Base-by-base conservation (phyloP, 306 rosid species). In the Vigna angularis region DNA sequence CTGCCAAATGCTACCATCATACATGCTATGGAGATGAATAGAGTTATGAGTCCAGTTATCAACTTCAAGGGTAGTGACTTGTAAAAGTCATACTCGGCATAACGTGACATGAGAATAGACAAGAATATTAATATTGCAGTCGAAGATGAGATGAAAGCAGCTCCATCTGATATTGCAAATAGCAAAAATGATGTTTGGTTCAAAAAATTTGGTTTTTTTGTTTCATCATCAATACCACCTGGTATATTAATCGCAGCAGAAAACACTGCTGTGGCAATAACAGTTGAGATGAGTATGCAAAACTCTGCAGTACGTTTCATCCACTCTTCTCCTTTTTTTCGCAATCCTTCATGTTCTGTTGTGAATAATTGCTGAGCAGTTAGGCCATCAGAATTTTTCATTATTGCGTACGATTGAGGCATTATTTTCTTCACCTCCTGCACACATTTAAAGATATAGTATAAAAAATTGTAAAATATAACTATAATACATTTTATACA, bases 381-480 rank as follows among this genome's bases (percentile, higher is more conserved):
- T 51, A 58, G 1, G 0, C 20, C 58, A 3, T 77, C 2, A 0
- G 4, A 4, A 42, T 85, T 89, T 71, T 44, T 63, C 81, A 18
- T 20, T 22, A 49, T 85, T 58, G 57, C 61, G 2, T 1, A 34
- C 1, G 51, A 36, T 18, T 85, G 82, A 7, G 15, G 83, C 59
- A 86, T 76, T 20, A 87, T 80, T 72, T 77, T 86, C 66, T 77
- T 62, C 2, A 91, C 89, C 82, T 87, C 89, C 87, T 89, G 18
- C 6, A 6, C 59, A 8, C 15, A 18, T 61, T 61, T 6, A 61
- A 28, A 2, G 15, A n/a, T 61, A 20, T 61, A 4, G 2, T 14
- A 14, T 36, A 32, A 4, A 32, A 32, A 1, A 32, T 32, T 4
- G 1, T 32, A 32, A 30, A 30, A 30, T 30, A 30, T 30, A 30